phyloP scores from a whole-genome alignment of 2,329 filamentous ascomycete species.

The Talaromyces atroroseus region DNA sequence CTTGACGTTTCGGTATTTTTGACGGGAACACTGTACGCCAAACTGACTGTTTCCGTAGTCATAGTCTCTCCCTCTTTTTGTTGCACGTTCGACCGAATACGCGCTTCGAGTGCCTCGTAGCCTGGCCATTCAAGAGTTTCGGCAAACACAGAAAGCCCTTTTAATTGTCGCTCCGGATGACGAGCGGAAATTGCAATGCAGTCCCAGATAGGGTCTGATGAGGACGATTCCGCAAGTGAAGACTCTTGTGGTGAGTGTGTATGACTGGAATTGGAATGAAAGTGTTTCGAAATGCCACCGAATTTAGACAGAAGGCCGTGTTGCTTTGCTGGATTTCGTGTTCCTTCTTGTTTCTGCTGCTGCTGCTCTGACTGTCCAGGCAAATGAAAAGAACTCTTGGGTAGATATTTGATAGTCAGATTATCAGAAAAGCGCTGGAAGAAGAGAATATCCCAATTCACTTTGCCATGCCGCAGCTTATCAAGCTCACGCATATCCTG shows the following conservation, averaged over 20 bases:
- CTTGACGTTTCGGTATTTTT: not conserved
- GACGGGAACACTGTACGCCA: not conserved
- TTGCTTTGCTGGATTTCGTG: constrained; percentile 10
- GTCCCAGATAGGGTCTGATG: constrained; percentile 26
- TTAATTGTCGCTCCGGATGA: constrained; percentile 39
- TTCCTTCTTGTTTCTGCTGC: not conserved
- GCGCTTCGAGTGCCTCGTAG: constrained; percentile 31
- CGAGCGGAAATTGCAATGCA: constrained; percentile 31
- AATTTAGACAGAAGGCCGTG: constrained; percentile 21
- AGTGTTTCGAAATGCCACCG: constrained; percentile 20
- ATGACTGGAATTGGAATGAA: not conserved
- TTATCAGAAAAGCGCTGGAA: constrained; percentile 50
- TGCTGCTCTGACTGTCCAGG: not conserved
- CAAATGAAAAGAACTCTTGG: constrained; percentile 1
- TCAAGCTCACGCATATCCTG: constrained; percentile 44
- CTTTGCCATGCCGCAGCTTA: constrained; percentile 45
- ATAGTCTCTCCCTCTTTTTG: not conserved
- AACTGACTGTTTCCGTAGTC: not conserved
- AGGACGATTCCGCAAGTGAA: not conserved
- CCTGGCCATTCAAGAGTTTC: constrained; percentile 47
- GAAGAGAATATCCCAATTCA: constrained; percentile 53
- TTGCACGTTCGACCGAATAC: constrained; percentile 32
- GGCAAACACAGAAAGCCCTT: constrained; percentile 48
- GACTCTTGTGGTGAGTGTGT: not conserved
- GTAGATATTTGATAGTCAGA: constrained; percentile 34